These are phyloP conservation scores for Penicillium janthinellum DNA, from an alignment of 2,329 filamentous ascomycete genomes.

Conservation along the genomic window DNA sequence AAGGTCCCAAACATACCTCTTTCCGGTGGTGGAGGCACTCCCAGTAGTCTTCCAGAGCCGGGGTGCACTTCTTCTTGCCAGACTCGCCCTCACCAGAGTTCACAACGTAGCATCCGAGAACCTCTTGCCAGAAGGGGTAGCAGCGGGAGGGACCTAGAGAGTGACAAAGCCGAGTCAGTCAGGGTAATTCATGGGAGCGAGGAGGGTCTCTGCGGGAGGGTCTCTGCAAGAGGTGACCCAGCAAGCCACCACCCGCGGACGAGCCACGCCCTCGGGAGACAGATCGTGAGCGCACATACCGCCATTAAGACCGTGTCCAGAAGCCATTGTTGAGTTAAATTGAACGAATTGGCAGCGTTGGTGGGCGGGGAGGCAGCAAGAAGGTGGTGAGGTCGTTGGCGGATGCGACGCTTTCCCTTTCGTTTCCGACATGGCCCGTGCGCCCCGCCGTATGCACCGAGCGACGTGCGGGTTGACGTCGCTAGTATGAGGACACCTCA, in stretches of 20 bases:
- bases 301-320: conserved; percentile 57
- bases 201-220: conserved; percentile 22
- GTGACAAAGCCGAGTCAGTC: conserved; percentile 27
- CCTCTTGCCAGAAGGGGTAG: conserved; percentile 99
- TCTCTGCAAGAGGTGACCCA: conserved; percentile 22
- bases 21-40: conserved; percentile 99
- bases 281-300: conserved; percentile 41
- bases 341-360: conserved; percentile 24
- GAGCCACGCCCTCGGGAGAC: conserved; percentile 3
- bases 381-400: conserved; percentile 28
- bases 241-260: conserved; percentile 14
- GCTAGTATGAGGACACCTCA: conserved; percentile 32
- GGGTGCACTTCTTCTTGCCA: conserved; percentile 84
- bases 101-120: conserved; percentile 96
- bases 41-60: conserved; percentile 92
- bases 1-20: conserved; percentile 66
- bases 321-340: conserved; percentile 47
- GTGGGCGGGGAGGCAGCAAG: conserved; percentile 26
- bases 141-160: conserved; percentile 71
- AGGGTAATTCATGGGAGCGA: conserved; percentile 18
- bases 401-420: conserved; percentile 38
- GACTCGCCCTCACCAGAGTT: conserved; percentile 80
- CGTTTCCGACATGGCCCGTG: conserved; percentile 35
- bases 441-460: conserved; percentile 29
- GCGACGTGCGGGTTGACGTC: conserved; percentile 19